Conservation (phyloP, 164 flowering plant genomes). For the Warburgia ugandensis region DNA sequence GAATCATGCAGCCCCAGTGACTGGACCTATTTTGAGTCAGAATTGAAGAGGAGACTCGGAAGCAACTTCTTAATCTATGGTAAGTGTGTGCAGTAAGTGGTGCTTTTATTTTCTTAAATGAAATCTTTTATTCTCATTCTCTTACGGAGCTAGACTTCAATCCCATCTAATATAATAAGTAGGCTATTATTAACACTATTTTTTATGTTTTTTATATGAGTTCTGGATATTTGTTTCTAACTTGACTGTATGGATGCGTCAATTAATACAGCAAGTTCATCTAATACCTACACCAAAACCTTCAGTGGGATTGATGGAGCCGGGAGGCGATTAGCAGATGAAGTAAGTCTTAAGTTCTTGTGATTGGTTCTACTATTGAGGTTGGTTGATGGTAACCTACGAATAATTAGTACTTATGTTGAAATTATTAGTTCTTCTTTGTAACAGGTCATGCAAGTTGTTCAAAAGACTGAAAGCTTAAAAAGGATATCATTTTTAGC, state of each 20-base stretch:
- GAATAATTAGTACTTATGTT: background rate
- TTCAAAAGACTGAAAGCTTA: slow-evolving; percentile 56
- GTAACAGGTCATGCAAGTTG: slow-evolving; percentile 66
- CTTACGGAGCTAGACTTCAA: background rate
- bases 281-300: slow-evolving; percentile 72
- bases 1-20: slow-evolving; percentile 94
- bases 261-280: slow-evolving; percentile 75
- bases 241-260: slow-evolving; percentile 2
- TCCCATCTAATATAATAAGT: background rate
- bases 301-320: slow-evolving; percentile 89
- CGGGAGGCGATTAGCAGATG: slow-evolving; percentile 86
- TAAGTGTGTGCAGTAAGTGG: slow-evolving; percentile 21
- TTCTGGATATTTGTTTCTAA: slow-evolving; percentile 3
- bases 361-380: background rate
- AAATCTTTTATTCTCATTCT: background rate
- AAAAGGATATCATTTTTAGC: slow-evolving; percentile 83
- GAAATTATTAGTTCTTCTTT: background rate
- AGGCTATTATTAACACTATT: background rate
- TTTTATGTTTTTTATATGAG: background rate
- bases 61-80: slow-evolving; percentile 76
- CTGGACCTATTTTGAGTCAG: slow-evolving; percentile 83
- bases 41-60: slow-evolving; percentile 73
- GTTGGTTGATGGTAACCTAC: background rate
- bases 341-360: slow-evolving; percentile 44
- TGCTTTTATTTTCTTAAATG: slow-evolving; percentile 1